These are phyloP conservation scores for Scytalidium sp. DNA, from an alignment of 2,329 filamentous ascomycete species.

Conservation along the genomic window DNA sequence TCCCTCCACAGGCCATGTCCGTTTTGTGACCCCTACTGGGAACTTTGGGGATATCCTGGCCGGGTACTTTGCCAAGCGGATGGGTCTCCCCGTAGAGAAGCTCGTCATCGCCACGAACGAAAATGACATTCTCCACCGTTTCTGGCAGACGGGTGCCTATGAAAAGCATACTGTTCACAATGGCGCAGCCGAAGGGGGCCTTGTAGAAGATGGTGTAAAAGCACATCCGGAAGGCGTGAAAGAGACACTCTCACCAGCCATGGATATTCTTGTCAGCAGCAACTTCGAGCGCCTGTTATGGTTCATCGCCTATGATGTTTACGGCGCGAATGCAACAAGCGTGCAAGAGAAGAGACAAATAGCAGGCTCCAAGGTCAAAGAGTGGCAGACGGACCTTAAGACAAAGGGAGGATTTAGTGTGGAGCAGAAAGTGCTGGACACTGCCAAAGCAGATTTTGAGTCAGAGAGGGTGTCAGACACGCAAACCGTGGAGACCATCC, in stretches of 20 bases:
- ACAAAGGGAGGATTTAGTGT: slow-evolving; percentile 75
- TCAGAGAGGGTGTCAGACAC: slow-evolving; percentile 66
- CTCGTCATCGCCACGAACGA: slow-evolving; percentile 89
- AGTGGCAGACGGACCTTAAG: slow-evolving; percentile 79
- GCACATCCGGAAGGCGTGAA: slow-evolving; percentile 69
- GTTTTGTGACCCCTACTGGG: slow-evolving; percentile 85
- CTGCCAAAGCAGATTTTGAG: slow-evolving; percentile 69
- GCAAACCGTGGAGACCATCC: slow-evolving; percentile 64
- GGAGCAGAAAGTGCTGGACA: slow-evolving; percentile 64
- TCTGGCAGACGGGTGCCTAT: slow-evolving; percentile 84
- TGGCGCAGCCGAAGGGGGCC: slow-evolving; percentile 49
- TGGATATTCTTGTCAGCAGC: slow-evolving; percentile 91
- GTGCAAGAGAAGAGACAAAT: slow-evolving; percentile 47
- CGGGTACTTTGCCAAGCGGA: slow-evolving; percentile 82
- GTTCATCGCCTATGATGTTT: slow-evolving; percentile 77
- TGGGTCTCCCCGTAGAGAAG: slow-evolving; percentile 83
- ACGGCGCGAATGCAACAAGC: slow-evolving; percentile 53
- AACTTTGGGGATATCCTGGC: slow-evolving; percentile 93
- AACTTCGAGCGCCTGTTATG: slow-evolving; percentile 93
- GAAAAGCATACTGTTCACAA: slow-evolving; percentile 72
- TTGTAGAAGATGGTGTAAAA: slow-evolving; percentile 50
- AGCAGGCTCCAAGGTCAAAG: slow-evolving; percentile 67
- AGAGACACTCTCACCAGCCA: slow-evolving; percentile 86
- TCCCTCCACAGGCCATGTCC: slow-evolving; percentile 59
- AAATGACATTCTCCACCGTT: slow-evolving; percentile 91